These are phyloP conservation scores for Cladophialophora carrionii DNA, from an alignment of 2,329 filamentous ascomycete genomes.

Conservation along the genomic window DNA sequence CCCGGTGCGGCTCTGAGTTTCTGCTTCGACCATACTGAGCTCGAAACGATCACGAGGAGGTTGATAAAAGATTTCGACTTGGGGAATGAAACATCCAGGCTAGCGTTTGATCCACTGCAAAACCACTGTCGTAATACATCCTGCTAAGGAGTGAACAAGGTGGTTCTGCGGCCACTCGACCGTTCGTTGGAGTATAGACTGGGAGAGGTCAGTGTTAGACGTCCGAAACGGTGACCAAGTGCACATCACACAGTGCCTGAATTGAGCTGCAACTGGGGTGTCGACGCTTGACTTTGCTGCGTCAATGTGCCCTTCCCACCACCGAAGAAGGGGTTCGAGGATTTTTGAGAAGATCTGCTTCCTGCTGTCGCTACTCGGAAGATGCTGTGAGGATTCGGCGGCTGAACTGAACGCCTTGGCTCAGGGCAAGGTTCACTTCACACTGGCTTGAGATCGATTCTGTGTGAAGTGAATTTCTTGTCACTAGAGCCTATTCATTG, in stretches of 20 bases:
- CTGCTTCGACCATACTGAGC: too few species aligned
- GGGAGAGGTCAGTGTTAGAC: neutral
- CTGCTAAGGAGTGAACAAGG: too few species aligned
- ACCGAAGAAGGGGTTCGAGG: neutral
- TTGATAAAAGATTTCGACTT: too few species aligned
- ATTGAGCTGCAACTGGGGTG: neutral
- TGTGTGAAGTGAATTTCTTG: constrained; percentile 6
- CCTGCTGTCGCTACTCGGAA: neutral
- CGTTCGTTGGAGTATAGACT: neutral
- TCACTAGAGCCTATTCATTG: constrained; percentile 1
- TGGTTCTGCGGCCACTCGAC: too few species aligned
- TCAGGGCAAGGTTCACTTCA: neutral
- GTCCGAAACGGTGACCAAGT: neutral
- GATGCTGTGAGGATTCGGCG: neutral
- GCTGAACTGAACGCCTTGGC: too few species aligned
- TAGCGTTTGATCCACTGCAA: too few species aligned
- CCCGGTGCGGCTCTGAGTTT: too few species aligned
- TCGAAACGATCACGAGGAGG: too few species aligned
- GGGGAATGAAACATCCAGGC: too few species aligned
- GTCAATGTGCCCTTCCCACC: neutral
- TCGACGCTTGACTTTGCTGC: neutral
- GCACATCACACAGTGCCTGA: neutral
- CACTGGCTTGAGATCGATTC: neutral
- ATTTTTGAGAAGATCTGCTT: neutral
- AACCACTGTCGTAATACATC: too few species aligned